These are phyloP conservation scores for Verticillium isaacii DNA, from an alignment of 2,329 filamentous ascomycete genomes.

Conservation along the genomic window DNA sequence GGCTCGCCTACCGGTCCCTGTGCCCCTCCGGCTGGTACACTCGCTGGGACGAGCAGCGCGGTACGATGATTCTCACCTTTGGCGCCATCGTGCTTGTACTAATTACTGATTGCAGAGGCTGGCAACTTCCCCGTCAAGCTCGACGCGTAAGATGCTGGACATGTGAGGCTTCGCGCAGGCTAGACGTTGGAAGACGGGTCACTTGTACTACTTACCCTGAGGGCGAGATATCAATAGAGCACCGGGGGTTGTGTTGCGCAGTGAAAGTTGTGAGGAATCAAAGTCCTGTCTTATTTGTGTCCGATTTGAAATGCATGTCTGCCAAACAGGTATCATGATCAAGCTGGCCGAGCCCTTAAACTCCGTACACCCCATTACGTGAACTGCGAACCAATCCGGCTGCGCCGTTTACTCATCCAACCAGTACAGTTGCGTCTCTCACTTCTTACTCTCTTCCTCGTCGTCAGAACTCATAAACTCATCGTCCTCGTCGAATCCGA, in stretches of 20 bases:
- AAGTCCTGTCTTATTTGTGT: neutral
- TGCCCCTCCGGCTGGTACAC: slow-evolving; percentile 93
- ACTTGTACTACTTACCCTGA: slow-evolving; percentile 29
- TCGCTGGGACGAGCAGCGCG: slow-evolving; percentile 97
- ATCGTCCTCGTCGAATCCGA: slow-evolving; percentile 76
- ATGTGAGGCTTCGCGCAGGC: slow-evolving; percentile 7
- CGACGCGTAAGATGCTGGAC: slow-evolving; percentile 43
- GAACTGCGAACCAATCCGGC: neutral
- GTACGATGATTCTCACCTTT: slow-evolving; percentile 44
- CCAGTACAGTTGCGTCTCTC: neutral
- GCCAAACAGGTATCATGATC: neutral
- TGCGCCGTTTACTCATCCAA: neutral
- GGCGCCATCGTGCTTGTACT: slow-evolving; percentile 1
- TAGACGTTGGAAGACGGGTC: slow-evolving; percentile 15
- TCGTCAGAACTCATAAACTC: slow-evolving; percentile 67
- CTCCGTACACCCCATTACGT: neutral
- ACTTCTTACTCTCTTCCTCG: slow-evolving; percentile 39
- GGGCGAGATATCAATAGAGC: slow-evolving; percentile 14
- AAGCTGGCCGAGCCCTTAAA: neutral
- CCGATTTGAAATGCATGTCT: neutral
- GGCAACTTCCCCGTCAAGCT: slow-evolving; percentile 65
- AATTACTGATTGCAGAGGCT: slow-evolving; percentile 42
- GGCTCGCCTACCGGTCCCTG: slow-evolving; percentile 91
- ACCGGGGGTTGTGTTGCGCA: neutral
- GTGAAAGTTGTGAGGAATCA: neutral